These are phyloP conservation scores for Ascochyta koolunga DNA, from an alignment of 2,329 filamentous ascomycete genomes.

Conservation along the genomic window DNA sequence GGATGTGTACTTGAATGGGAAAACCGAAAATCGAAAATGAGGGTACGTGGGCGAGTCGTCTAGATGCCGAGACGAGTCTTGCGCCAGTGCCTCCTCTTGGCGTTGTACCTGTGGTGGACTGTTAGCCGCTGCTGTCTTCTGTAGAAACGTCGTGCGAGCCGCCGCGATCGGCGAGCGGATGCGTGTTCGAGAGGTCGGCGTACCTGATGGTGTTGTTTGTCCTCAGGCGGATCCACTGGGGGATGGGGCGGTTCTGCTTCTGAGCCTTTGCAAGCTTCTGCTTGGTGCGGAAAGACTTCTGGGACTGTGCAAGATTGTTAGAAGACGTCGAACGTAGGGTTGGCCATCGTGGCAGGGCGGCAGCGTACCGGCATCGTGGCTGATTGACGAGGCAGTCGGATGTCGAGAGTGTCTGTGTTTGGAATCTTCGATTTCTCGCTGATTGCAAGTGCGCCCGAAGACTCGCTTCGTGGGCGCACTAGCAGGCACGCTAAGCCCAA, in stretches of 20 bases:
- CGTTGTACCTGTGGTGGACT: constrained; percentile 82
- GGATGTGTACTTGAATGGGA: constrained; percentile 20
- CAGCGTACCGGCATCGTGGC: constrained; percentile 49
- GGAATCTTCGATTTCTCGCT: constrained; percentile 9
- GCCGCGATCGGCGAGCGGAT: constrained; percentile 6
- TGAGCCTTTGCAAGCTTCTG: constrained; percentile 99
- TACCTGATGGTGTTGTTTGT: constrained; percentile 99
- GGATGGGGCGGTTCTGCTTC: constrained; percentile 99
- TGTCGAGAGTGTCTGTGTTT: constrained; percentile 35
- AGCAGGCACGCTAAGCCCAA: neutral
- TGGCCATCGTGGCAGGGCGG: constrained; percentile 14
- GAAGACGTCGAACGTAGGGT: constrained; percentile 13
- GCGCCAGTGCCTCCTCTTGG: constrained; percentile 99
- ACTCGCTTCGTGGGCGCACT: neutral
- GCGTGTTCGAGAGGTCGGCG: constrained; percentile 28
- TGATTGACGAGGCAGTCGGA: constrained; percentile 41
- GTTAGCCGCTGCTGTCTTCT: constrained; percentile 17
- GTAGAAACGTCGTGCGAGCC: neutral
- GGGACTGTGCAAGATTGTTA: constrained; percentile 68
- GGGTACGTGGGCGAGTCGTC: constrained; percentile 60
- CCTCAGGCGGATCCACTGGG: constrained; percentile 98
- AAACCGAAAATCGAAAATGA: constrained; percentile 42
- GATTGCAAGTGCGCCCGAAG: constrained; percentile 9
- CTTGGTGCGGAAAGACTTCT: constrained; percentile 99
- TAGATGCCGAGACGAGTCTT: constrained; percentile 99